These are phyloP conservation scores for Apiotrichum sp. DNA, from an alignment of 1,284 basidiomycete genomes.

Conservation along the genomic window DNA sequence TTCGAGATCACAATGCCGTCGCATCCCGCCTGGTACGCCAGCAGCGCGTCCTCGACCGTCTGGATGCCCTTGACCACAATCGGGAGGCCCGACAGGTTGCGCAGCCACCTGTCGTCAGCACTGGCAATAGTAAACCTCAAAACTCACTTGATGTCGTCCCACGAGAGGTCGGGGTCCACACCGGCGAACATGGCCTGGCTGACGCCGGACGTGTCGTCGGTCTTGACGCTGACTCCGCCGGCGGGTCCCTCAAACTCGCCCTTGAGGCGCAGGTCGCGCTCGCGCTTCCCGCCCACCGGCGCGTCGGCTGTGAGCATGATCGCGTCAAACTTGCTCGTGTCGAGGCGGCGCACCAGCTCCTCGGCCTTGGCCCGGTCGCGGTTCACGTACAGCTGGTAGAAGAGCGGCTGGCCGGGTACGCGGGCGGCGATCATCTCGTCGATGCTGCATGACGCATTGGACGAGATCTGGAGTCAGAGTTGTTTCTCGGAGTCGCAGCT, in stretches of 20 bases:
- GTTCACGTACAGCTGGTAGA: conserved; percentile 83
- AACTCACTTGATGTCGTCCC: conserved; percentile 38
- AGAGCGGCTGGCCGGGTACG: conserved; percentile 60
- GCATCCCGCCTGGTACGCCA: conserved; percentile 48
- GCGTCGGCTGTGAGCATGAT: conserved; percentile 91
- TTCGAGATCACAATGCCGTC: conserved; percentile 51
- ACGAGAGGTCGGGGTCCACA: conserved; percentile 39
- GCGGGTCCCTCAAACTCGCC: conserved; percentile 43
- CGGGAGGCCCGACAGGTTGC: conserved; percentile 66
- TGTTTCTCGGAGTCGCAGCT: conserved; percentile 11
- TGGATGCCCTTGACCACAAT: conserved; percentile 73
- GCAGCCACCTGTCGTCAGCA: conserved; percentile 54
- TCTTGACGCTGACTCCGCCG: conserved; percentile 33
- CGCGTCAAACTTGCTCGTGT: conserved; percentile 58
- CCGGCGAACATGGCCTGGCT: conserved; percentile 41
- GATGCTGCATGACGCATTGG: conserved; percentile 71
- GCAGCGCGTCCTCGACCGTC: conserved; percentile 49
- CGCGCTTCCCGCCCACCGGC: conserved; percentile 75
- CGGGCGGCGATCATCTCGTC: conserved; percentile 50
- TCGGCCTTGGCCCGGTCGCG: conserved; percentile 62
- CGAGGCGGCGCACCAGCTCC: conserved; percentile 65
- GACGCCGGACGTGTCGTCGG: conserved; percentile 34
- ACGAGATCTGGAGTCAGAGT: conserved; percentile 54
- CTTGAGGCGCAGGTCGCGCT: conserved; percentile 58
- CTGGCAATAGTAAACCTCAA: too few relatives aligned